Conservation (phyloP, 306 rosid genomes). For the Benincasa hispida region DNA sequence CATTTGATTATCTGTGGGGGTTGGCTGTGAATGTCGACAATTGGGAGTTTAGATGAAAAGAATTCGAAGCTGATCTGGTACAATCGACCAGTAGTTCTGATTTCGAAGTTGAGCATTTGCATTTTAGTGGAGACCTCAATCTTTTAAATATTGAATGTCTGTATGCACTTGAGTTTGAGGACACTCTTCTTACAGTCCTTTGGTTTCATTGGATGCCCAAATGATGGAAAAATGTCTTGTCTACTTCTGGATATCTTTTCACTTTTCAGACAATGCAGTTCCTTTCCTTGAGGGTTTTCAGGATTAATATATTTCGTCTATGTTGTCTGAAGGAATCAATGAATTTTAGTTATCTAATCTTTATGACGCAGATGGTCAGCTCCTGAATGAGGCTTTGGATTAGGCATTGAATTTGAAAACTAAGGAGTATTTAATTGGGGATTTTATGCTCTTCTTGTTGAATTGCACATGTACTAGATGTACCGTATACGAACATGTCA, state of each 20-base stretch:
- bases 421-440: background rate
- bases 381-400: background rate
- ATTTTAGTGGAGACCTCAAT: background rate
- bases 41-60: background rate
- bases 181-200: background rate
- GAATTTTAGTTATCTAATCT: background rate
- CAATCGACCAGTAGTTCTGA: background rate
- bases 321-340: background rate
- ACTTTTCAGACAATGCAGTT: background rate
- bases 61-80: background rate
- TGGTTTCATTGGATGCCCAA: background rate
- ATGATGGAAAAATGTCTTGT: background rate
- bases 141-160: background rate
- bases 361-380: background rate
- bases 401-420: background rate
- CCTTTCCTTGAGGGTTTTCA: background rate
- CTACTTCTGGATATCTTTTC: background rate
- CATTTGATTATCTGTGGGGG: background rate
- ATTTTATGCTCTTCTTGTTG: background rate
- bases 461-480: background rate
- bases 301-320: background rate
- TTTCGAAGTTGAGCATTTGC: background rate
- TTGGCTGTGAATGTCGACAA: background rate
- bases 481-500: background rate
- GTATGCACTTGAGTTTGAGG: background rate